Conservation (phyloP, 2,329 filamentous ascomycete genomes). For the Stenocarpella maydis region DNA sequence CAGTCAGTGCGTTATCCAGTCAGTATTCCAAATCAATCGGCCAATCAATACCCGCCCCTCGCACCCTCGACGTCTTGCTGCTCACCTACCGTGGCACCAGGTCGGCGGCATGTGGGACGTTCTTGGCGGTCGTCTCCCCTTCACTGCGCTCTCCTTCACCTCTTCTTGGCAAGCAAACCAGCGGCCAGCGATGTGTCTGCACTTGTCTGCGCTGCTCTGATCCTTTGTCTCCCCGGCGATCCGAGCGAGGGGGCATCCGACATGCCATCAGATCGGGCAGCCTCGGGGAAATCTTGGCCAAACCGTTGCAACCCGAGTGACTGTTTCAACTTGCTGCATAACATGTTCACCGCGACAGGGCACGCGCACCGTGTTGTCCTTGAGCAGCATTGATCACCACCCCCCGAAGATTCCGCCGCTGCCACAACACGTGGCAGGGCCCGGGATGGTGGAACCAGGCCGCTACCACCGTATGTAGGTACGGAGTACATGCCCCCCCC, state of each 20-base stretch:
- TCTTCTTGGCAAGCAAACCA: constrained; percentile 7
- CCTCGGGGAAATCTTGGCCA: constrained; percentile 20
- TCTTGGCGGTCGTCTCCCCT: constrained; percentile 21
- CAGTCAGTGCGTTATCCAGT: not conserved
- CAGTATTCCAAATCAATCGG: not conserved
- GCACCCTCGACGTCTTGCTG: not conserved
- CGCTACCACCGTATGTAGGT: not conserved
- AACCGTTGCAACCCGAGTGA: constrained; percentile 5
- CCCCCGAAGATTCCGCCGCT: constrained; percentile 25
- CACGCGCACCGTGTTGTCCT: constrained; percentile 1
- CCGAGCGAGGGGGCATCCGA: constrained; percentile 12
- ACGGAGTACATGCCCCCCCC: not conserved
- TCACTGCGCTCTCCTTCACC: constrained; percentile 9
- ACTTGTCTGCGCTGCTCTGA: not conserved
- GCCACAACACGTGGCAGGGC: constrained; percentile 27
- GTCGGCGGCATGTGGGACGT: not conserved
- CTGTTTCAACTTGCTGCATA: constrained; percentile 25
- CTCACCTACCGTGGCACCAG: not conserved
- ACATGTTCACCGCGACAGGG: constrained; percentile 15
- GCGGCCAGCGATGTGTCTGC: not conserved
- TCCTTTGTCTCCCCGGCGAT: not conserved
- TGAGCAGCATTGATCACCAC: constrained; percentile 23
- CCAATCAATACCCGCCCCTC: not conserved
- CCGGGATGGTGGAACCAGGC: constrained; percentile 25
- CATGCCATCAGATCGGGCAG: constrained; percentile 25